Base-by-base conservation (phyloP, 169 alveolate genomes). In the Neospora caninum region DNA sequence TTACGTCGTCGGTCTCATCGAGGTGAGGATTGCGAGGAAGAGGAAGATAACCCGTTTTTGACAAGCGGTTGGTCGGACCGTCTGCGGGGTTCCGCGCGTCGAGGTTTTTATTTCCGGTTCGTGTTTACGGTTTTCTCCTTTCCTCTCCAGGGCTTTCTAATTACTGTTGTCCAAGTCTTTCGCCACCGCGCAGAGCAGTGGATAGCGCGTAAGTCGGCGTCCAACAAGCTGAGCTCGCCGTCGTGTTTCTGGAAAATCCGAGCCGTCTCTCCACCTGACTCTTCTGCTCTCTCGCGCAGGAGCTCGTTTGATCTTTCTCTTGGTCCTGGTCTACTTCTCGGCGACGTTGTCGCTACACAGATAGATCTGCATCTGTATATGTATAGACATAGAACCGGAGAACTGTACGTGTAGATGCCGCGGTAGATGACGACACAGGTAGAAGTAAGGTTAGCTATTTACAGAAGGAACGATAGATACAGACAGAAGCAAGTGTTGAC, bases 131-230 rank as follows among this genome's bases (percentile, higher is more conserved):
- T n/a, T n/a, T 78, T 13, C 42, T n/a, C 45, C n/a, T 78, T 78
- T 22, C 45, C n/a, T 78, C 42, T 78, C 7, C 89, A 82, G 89
- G 31, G 41, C 27, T 82, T 82, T 25, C 58, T 82, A 16, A 29
- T 49, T 20, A 39, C 69, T 0, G 69, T 82, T 38, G 38, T 31
- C 54, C 53, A 82, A 36, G 64, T 36, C 67, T 82, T 82, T 25
- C 42, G 89, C n/a, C 29, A 36, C 38, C 2, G 89, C 0, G 58
- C 89, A 18, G 89, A 39, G 64, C 69, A 22, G 38, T 82, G 89
- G 89, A 36, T 82, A 31, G 89, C 69, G 34, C 89, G 89, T 82
- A 82, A 41, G 89, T 31, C n/a, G 73, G 34, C 7, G 73, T 1
- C 25, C 7, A 7, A 1, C 1, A 22, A 64, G n/a, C 4, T 9